These are phyloP conservation scores for Cyberlindnera sargentensis DNA, from an alignment of 805 yeast genomes.

Conservation along the genomic window DNA sequence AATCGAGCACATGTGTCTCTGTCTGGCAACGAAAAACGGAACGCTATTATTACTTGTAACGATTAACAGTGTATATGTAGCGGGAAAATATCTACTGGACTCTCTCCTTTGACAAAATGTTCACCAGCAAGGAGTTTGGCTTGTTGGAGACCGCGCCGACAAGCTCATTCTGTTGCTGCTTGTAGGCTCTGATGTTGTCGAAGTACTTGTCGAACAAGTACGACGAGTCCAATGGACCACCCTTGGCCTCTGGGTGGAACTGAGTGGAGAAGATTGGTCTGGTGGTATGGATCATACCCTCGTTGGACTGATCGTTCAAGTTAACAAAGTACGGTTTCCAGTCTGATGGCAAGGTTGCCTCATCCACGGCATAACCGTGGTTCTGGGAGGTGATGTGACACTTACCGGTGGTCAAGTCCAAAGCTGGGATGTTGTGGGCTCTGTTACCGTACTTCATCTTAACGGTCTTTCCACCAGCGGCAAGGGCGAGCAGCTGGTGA, in stretches of 20 bases:
- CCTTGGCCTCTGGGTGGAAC: conserved; percentile 99
- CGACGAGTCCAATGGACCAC: conserved; percentile 94
- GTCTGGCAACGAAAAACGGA: background rate
- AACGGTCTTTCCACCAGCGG: conserved; percentile 87
- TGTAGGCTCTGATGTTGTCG: conserved; percentile 55
- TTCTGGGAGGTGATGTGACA: conserved; percentile 98
- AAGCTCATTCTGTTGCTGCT: conserved; percentile 33
- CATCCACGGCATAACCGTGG: conserved; percentile 97
- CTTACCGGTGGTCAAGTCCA: conserved; percentile 82
- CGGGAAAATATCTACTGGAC: conserved; percentile 24
- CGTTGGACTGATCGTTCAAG: conserved; percentile 92
- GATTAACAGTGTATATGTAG: background rate
- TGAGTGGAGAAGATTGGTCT: conserved; percentile 95
- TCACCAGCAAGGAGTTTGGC: conserved; percentile 46
- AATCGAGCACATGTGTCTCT: background rate
- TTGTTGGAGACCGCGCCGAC: conserved; percentile 34
- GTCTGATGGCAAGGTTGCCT: conserved; percentile 60
- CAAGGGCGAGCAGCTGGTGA: conserved; percentile 92
- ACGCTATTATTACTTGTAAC: background rate
- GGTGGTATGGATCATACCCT: conserved; percentile 87
- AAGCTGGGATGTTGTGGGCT: conserved; percentile 97
- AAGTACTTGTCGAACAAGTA: conserved; percentile 89
- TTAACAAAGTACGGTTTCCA: conserved; percentile 88
- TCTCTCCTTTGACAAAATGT: conserved; percentile 59
- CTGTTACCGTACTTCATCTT: conserved; percentile 97